phyloP scores from a whole-genome alignment of 2,329 filamentous ascomycete genomes.

The Aspergillus vadensis region DNA sequence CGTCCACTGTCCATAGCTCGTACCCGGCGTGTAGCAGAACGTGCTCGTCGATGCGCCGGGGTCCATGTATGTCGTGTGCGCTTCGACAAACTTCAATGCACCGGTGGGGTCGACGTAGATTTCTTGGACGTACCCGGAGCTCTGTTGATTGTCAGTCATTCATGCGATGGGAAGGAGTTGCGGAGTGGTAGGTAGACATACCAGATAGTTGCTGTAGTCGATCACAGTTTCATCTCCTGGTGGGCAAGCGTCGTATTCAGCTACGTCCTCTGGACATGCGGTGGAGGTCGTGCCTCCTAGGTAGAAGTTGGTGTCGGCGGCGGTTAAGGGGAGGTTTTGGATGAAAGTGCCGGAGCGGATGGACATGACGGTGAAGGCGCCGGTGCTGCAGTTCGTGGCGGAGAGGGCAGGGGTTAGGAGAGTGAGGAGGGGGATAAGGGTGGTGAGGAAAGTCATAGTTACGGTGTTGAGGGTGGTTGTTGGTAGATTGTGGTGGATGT shows the following conservation, averaged over 20 bases:
- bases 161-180: too few species aligned
- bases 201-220: not conserved
- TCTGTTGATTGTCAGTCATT: not conserved
- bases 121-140: not conserved
- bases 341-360: not conserved
- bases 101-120: conserved; percentile 1
- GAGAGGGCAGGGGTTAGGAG: not conserved
- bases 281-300: not conserved
- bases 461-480: not conserved
- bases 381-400: not conserved
- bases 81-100: not conserved
- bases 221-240: not conserved
- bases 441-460: not conserved
- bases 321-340: not conserved
- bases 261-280: not conserved
- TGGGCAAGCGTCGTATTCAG: not conserved
- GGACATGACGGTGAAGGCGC: not conserved
- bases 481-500: not conserved
- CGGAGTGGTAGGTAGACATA: not conserved
- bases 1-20: not conserved
- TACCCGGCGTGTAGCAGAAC: not conserved
- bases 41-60: not conserved
- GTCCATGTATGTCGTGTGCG: not conserved
- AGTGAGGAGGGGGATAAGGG: not conserved
- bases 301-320: not conserved